These are phyloP conservation scores for Lipomyces japonicus DNA, from an alignment of 805 yeast genomes.

Conservation along the genomic window DNA sequence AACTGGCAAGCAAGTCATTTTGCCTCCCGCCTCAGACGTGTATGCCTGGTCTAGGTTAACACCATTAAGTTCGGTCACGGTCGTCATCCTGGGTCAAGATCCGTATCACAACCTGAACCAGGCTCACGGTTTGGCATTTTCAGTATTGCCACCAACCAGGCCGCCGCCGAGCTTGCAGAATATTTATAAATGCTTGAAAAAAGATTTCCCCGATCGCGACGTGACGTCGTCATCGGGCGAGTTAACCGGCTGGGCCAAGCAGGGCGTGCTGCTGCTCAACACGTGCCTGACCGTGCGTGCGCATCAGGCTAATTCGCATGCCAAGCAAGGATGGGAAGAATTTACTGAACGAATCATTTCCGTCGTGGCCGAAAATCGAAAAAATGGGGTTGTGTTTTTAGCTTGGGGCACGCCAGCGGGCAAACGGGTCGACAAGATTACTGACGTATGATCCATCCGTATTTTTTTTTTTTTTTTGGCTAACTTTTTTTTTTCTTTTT, in stretches of 20 bases:
- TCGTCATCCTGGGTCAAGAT: conserved; percentile 88
- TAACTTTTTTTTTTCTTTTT: neutral
- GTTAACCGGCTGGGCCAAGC: conserved; percentile 75
- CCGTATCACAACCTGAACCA: conserved; percentile 92
- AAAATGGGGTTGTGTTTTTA: conserved; percentile 63
- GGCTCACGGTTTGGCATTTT: conserved; percentile 95
- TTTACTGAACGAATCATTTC: conserved; percentile 74
- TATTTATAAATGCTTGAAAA: conserved; percentile 72
- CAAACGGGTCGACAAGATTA: conserved; percentile 49
- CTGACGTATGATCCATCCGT: too few species aligned
- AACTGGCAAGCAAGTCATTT: conserved; percentile 49
- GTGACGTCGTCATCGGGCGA: conserved; percentile 62
- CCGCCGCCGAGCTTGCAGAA: conserved; percentile 87
- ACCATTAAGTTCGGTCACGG: conserved; percentile 68
- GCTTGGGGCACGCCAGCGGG: conserved; percentile 83
- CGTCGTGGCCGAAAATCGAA: conserved; percentile 42
- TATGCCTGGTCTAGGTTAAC: conserved; percentile 92
- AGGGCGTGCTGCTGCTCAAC: conserved; percentile 84
- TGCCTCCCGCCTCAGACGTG: conserved; percentile 73
- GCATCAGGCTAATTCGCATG: conserved; percentile 89
- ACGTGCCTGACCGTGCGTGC: conserved; percentile 89
- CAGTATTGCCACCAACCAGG: conserved; percentile 77
- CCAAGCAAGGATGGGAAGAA: conserved; percentile 86
- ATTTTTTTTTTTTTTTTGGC: too few species aligned
- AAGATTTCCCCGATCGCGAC: conserved; percentile 65